A percentile compares a stretch with the other conserved stretches of the same genome.
These are phyloP conservation scores for Sanghuangporus baumii DNA, from an alignment of 1,284 basidiomycete species.

Conservation along the genomic window DNA sequence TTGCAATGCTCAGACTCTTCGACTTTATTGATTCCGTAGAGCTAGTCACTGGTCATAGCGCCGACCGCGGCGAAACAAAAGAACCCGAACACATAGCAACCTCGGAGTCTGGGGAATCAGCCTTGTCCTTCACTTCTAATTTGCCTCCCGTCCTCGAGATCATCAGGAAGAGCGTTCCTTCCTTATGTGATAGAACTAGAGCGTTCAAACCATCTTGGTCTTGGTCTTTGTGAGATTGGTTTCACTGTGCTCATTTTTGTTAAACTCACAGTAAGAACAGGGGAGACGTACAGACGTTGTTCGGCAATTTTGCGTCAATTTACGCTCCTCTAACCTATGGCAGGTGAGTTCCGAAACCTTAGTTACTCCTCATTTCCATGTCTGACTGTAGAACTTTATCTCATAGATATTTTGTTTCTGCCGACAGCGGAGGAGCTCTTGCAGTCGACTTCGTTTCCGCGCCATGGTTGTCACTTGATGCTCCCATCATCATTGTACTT, in stretches of 20 bases:
- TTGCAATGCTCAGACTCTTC: neutral
- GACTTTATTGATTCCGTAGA: neutral
- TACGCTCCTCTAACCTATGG: neutral
- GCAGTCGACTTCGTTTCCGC: neutral
- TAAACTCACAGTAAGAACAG: neutral
- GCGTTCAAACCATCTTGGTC: conserved; percentile 2
- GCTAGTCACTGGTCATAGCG: neutral
- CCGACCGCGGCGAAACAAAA: neutral
- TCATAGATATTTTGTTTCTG: neutral
- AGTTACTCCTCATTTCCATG: neutral
- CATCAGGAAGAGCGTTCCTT: conserved; percentile 6
- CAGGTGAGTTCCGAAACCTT: neutral
- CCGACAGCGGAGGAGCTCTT: neutral
- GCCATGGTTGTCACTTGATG: neutral
- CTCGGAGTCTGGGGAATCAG: neutral
- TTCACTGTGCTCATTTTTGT: neutral
- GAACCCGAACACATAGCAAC: neutral
- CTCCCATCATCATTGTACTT: conserved; percentile 1
- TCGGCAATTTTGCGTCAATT: neutral
- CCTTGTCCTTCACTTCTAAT: neutral
- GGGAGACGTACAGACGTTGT: conserved; percentile 4
- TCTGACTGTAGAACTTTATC: neutral
- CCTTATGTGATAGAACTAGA: neutral
- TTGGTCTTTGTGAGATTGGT: neutral
- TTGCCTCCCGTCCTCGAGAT: neutral